phyloP scores from a whole-genome alignment of 2,329 filamentous ascomycete genomes.

The Graphilbum sp. region DNA sequence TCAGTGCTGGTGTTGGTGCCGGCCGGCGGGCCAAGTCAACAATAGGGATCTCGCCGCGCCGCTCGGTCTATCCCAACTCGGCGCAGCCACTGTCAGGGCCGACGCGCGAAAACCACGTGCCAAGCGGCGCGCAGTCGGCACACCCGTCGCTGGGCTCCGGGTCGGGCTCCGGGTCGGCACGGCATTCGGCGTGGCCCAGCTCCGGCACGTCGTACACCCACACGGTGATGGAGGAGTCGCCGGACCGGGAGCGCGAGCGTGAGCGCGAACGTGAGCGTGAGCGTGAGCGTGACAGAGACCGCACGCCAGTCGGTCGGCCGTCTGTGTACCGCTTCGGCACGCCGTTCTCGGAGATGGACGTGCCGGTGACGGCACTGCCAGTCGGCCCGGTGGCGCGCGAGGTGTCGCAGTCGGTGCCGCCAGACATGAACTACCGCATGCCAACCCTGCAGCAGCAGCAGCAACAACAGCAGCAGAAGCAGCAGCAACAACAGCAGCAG shows the following conservation, averaged over 20 bases:
- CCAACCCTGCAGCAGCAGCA: too few relatives aligned
- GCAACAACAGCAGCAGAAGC: too few relatives aligned
- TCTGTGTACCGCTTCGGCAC: conserved; percentile 65
- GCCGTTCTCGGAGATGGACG: conserved; percentile 80
- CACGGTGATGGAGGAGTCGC: conserved; percentile 11
- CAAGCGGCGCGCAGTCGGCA: neutral
- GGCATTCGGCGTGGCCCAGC: conserved; percentile 1
- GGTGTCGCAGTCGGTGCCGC: conserved; percentile 77
- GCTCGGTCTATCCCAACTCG: too few relatives aligned
- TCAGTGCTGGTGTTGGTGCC: too few relatives aligned
- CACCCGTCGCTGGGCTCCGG: conserved; percentile 2
- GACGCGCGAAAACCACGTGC: conserved; percentile 10
- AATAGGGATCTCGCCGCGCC: neutral
- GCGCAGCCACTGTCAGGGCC: conserved; percentile 1
- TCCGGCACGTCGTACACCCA: conserved; percentile 8
- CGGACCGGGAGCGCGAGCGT: neutral
- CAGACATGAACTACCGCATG: conserved; percentile 83
- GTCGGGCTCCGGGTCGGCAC: neutral
- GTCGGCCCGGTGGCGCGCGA: conserved; percentile 61
- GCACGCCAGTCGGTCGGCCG: conserved; percentile 30
- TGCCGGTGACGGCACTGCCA: conserved; percentile 55
- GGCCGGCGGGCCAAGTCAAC: too few relatives aligned
- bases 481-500: too few relatives aligned
- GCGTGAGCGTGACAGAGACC: conserved; percentile 21
- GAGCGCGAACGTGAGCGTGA: too few relatives aligned